phyloP scores from a whole-genome alignment of 345 rosid species.

The Citrus inodora region DNA sequence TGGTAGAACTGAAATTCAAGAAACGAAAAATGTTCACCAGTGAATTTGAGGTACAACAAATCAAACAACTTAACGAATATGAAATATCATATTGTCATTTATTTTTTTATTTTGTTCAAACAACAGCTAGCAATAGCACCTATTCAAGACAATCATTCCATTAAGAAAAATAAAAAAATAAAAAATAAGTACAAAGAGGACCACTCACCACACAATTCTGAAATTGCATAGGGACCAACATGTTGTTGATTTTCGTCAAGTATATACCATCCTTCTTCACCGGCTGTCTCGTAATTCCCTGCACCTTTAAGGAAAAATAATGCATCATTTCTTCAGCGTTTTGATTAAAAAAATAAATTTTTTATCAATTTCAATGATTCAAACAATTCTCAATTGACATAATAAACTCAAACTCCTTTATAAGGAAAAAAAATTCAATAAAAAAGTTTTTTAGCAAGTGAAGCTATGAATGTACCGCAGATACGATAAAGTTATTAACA shows the following conservation, averaged over 20 bases:
- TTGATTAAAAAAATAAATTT: background rate
- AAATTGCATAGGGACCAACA: conserved; percentile 68
- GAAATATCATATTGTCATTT: background rate
- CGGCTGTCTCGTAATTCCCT: conserved; percentile 12
- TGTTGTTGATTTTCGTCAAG: conserved; percentile 66
- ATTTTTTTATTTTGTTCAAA: background rate
- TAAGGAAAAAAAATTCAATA: background rate
- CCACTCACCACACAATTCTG: conserved; percentile 74
- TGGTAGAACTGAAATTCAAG: conserved; percentile 11
- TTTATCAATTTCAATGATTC: background rate
- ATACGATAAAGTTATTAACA: background rate
- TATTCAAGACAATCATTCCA: conserved; percentile 19
- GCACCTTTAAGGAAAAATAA: conserved; percentile 7
- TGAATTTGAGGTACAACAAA: background rate
- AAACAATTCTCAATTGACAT: background rate
- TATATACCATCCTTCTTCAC: conserved; percentile 70
- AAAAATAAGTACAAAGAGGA: conserved; percentile 1
- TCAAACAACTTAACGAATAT: background rate
- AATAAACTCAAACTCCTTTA: background rate
- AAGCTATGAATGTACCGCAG: background rate
- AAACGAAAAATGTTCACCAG: background rate
- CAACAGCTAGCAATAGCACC: conserved; percentile 4
- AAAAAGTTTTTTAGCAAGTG: background rate
- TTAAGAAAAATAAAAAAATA: background rate
- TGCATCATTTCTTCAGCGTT: background rate